These are phyloP conservation scores for Venturia nashicola DNA, from an alignment of 2,329 filamentous ascomycete genomes.

Conservation along the genomic window DNA sequence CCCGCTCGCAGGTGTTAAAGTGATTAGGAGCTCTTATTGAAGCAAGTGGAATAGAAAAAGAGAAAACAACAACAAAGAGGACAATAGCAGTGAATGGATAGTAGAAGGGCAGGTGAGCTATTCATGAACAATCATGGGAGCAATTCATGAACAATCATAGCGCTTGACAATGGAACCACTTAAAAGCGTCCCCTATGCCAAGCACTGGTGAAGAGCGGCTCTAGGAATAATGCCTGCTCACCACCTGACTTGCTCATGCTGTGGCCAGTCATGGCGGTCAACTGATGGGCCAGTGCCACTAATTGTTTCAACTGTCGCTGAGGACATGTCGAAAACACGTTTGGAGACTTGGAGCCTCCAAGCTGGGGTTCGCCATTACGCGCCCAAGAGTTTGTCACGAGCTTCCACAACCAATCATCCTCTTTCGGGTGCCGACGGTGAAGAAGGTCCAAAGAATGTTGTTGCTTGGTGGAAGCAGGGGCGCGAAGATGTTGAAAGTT, in stretches of 20 bases:
- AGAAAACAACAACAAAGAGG: background rate
- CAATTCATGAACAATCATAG: slow-evolving; percentile 1
- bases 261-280: background rate
- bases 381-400: slow-evolving; percentile 20
- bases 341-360: slow-evolving; percentile 21
- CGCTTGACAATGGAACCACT: background rate
- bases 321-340: slow-evolving; percentile 22
- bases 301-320: background rate
- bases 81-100: background rate
- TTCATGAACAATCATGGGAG: slow-evolving; percentile 1
- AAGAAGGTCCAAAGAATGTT: background rate
- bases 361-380: slow-evolving; percentile 23
- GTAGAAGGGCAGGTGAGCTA: background rate
- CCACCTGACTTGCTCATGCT: background rate
- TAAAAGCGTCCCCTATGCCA: background rate
- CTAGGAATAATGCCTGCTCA: background rate
- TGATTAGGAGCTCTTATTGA: background rate
- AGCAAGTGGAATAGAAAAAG: background rate
- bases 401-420: slow-evolving; percentile 26
- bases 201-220: slow-evolving; percentile 3
- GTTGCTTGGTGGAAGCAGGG: no score
- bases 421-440: slow-evolving; percentile 13
- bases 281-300: background rate
- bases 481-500: no score
- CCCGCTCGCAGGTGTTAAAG: slow-evolving; percentile 5